Evolutionary conservation across 371 early-diverging fungal genomes (phyloP).

Genomic region (Fennellomyces sp.): DNA sequence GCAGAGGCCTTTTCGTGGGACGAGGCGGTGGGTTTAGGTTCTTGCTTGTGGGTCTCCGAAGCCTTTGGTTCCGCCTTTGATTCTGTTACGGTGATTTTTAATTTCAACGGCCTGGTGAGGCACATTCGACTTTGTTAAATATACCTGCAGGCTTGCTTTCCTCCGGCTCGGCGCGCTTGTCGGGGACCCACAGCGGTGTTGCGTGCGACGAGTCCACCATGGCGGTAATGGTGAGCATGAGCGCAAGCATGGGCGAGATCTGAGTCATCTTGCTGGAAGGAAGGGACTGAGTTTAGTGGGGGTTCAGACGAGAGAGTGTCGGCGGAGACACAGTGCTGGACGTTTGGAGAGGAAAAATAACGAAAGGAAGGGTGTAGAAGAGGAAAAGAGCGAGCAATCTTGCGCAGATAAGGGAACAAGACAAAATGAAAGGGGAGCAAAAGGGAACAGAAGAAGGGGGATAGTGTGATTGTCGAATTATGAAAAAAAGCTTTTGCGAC

Average conservation of each 20-base stretch:
- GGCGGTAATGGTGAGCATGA: constrained; percentile 5
- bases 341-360: no score
- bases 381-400: not conserved
- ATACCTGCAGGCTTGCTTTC: constrained; percentile 1
- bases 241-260: constrained; percentile 1
- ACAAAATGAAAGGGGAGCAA: constrained; percentile 2
- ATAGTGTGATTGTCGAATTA: constrained; percentile 9
- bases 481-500: not conserved
- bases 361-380: not conserved
- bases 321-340: no score
- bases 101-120: not conserved
- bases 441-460: constrained; percentile 5
- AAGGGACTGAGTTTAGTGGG: no score
- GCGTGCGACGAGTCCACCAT: constrained; percentile 1
- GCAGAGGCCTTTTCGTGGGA: not conserved
- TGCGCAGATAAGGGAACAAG: not conserved
- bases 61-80: constrained; percentile 8
- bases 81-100: not conserved
- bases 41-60: not conserved
- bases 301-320: no score
- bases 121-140: not conserved
- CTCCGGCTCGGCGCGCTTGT: constrained; percentile 3
- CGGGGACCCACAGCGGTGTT: not conserved
- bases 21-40: not conserved
- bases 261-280: not conserved